A percentile compares a stretch with the other conserved stretches of the same genome.
Conservation (phyloP, 2,329 filamentous ascomycete genomes). For the Xylariaceae sp. region DNA sequence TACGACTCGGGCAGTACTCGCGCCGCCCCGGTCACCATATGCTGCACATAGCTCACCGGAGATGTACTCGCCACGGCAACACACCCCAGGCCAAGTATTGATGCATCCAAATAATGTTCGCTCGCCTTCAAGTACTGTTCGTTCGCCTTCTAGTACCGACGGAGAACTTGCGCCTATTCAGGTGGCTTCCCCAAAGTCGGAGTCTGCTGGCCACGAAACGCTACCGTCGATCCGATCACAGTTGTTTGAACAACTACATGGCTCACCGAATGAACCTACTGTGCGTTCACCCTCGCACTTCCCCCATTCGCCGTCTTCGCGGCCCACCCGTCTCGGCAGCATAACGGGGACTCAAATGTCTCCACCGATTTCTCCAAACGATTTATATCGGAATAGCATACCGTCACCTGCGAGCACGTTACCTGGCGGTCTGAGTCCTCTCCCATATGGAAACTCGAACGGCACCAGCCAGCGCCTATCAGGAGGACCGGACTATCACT, state of each 20-base stretch:
- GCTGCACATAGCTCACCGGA: constrained; percentile 23
- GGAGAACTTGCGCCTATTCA: constrained; percentile 35
- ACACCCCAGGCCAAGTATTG: constrained; percentile 24
- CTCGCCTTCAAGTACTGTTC: constrained; percentile 31
- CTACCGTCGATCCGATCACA: constrained; percentile 37
- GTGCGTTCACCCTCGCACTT: constrained; percentile 26
- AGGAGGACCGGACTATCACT: constrained; percentile 37
- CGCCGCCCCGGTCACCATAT: constrained; percentile 29
- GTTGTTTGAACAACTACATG: constrained; percentile 32
- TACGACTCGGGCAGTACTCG: constrained; percentile 24
- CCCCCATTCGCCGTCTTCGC: constrained; percentile 34
- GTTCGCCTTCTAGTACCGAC: constrained; percentile 23
- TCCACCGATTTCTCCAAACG: constrained; percentile 49
- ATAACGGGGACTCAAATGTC: constrained; percentile 38
- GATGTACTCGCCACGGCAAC: constrained; percentile 23
- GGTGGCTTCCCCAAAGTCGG: constrained; percentile 36
- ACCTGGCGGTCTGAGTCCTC: constrained; percentile 35
- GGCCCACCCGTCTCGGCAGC: constrained; percentile 27
- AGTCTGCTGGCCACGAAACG: constrained; percentile 32
- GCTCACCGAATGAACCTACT: constrained; percentile 29
- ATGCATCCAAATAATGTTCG: constrained; percentile 30
- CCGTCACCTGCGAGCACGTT: constrained; percentile 44
- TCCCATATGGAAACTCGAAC: constrained; percentile 31
- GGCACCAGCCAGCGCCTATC: constrained; percentile 31
- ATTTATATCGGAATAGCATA: constrained; percentile 42